Base-by-base conservation (phyloP, 768 basidiomycete species). In the Boletus huronensis region DNA sequence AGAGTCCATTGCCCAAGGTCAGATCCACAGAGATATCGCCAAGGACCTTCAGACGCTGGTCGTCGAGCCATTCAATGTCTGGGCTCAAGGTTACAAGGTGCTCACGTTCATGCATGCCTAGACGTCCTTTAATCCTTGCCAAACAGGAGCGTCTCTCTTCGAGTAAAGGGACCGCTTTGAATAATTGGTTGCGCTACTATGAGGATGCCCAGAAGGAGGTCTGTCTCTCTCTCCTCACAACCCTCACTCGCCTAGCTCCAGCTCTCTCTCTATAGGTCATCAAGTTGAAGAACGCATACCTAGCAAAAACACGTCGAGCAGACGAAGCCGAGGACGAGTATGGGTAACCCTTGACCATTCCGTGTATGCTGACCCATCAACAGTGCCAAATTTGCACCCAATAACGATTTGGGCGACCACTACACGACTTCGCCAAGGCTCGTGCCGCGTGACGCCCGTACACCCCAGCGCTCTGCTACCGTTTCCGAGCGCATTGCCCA, bases 291-390 rank as follows among this genome's bases (percentile, higher is more conserved):
- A 79, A 85, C 48, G 77, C 82, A 50, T 96, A 96, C 65, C 69
- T 91, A 11, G 71, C 78, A 31, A 96, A 93, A 70, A 85, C 82
- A 0, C 82, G 90, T 50, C 81, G 82, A 38, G 93, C 94, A 16
- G 94, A 97, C 62, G 94, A 97, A 65, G 87, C 88, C 8, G 93
- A 93, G 68, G 94, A 97, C 68, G 93, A 96, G 94, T 96, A 71
- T 64, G 92, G 77, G 6, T 1, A 14, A 13, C 28, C 36, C 47
- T 48, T 41, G 29, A 49, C 46, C 40, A 26, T 34, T 13, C n/a
- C 7, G 10, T 32, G 3, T 25, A 28, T 35, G 14, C 54, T 66
- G 26, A 60, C 35, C 56, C 52, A 58, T 57, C 54, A 36, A 48
- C 64, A 96, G 93, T 69, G 90, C 82, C 39, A 92, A 90, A 64